These are phyloP conservation scores for Magnaporthiopsis incrustans DNA, from an alignment of 2,329 filamentous ascomycete species.

Conservation along the genomic window DNA sequence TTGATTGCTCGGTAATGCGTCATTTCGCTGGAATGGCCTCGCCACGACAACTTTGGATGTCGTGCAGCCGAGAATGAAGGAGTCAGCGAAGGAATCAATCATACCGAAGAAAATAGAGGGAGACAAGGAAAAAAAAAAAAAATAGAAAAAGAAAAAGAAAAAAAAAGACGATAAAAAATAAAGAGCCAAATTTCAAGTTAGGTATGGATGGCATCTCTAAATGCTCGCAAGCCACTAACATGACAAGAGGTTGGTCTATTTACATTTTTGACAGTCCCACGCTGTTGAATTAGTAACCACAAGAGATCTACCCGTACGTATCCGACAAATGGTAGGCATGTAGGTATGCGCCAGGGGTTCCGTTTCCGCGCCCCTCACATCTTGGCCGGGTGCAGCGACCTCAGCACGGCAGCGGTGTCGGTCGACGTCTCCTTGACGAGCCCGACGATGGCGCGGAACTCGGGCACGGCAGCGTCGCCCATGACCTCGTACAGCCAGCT, in stretches of 20 bases:
- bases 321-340: too few species aligned
- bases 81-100: constrained; percentile 27
- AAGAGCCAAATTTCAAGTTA: background rate
- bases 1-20: background rate
- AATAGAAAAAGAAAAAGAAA: constrained; percentile 6
- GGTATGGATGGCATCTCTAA: background rate
- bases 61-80: background rate
- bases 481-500: constrained; percentile 83
- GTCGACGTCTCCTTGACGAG: constrained; percentile 71
- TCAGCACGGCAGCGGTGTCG: constrained; percentile 62
- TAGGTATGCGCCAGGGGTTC: too few species aligned
- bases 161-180: constrained; percentile 16
- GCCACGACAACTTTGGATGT: background rate
- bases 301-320: too few species aligned
- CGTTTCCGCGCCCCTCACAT: constrained; percentile 28
- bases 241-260: too few species aligned
- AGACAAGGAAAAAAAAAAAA: constrained; percentile 8
- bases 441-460: constrained; percentile 65
- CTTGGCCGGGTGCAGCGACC: constrained; percentile 54
- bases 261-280: too few species aligned
- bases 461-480: constrained; percentile 66
- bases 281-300: too few species aligned
- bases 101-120: background rate
- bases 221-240: too few species aligned
- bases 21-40: background rate